Evolutionary conservation across 306 rosid genomes (phyloP).

Genomic region (Ceratonia siliqua): DNA sequence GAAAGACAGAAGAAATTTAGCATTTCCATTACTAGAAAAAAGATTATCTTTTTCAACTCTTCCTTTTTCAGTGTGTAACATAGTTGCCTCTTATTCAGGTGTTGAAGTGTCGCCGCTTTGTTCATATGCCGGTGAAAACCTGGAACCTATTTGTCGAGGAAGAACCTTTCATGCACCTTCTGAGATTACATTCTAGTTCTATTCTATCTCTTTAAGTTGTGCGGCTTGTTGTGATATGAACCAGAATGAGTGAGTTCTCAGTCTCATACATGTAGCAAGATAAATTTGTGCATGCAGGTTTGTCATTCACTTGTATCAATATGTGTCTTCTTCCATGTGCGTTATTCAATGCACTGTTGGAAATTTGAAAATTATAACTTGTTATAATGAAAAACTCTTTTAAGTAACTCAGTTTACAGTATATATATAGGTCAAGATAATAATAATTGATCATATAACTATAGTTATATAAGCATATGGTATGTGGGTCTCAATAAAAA

Average conservation of each 20-base stretch:
- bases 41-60: not conserved
- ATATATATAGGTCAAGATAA: not conserved
- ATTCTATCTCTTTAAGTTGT: slow-evolving; percentile 6
- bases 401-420: not conserved
- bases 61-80: slow-evolving; percentile 14
- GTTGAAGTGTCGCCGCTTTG: slow-evolving; percentile 97
- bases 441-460: no score
- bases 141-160: slow-evolving; percentile 93
- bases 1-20: not conserved
- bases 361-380: not conserved
- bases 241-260: slow-evolving; percentile 32
- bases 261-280: slow-evolving; percentile 31
- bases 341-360: not conserved
- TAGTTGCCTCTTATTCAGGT: slow-evolving; percentile 52
- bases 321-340: slow-evolving; percentile 34
- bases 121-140: slow-evolving; percentile 93
- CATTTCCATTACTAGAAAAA: not conserved
- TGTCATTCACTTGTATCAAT: slow-evolving; percentile 29
- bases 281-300: slow-evolving; percentile 16
- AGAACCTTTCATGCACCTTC: slow-evolving; percentile 99
- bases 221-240: slow-evolving; percentile 42
- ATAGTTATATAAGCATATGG: no score
- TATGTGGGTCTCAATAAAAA: no score
- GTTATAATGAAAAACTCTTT: not conserved
- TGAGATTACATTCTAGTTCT: slow-evolving; percentile 80